Evolutionary conservation across 202 grass and related monocot genomes (phyloP).

Genomic region (Cymbopogon flexuosus): DNA sequence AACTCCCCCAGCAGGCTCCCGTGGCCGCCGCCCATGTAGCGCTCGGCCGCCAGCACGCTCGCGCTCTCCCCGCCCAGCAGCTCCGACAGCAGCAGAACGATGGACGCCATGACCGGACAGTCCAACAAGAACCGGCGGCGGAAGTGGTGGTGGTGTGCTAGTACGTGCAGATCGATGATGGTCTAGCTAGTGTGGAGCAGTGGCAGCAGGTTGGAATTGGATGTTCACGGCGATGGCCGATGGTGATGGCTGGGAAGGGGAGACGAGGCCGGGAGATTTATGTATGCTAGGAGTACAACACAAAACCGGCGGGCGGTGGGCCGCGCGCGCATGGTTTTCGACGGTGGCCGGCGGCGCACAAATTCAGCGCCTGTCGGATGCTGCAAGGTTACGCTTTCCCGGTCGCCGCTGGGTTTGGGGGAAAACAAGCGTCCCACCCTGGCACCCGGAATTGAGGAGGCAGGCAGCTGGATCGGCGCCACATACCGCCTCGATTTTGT

Average conservation of each 20-base stretch:
- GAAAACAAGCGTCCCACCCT: no score
- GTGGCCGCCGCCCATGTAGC: conserved; percentile 36
- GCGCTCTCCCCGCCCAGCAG: conserved; percentile 43
- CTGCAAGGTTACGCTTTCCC: no score
- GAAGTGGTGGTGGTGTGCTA: neutral
- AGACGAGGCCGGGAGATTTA: neutral
- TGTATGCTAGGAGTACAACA: neutral
- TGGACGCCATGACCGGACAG: conserved; percentile 35
- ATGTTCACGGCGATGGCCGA: neutral
- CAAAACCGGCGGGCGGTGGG: neutral
- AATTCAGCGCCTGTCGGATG: no score
- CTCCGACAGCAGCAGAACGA: conserved; percentile 48
- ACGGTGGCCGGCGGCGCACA: no score
- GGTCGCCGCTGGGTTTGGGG: no score
- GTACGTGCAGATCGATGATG: neutral
- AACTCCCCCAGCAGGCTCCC: conserved; percentile 31
- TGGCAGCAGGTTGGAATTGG: neutral
- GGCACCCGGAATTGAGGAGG: no score
- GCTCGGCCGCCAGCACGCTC: conserved; percentile 34
- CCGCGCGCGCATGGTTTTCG: conserved; percentile 29
- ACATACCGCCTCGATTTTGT: no score
- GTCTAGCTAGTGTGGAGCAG: neutral
- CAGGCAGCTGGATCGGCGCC: no score
- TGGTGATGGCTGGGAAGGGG: neutral
- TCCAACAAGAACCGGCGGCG: neutral